A percentile compares a stretch with the other conserved stretches of the same genome.
Evolutionary conservation across 1,284 basidiomycete species (phyloP).

Genomic region (Afroboletus lepidellus): DNA sequence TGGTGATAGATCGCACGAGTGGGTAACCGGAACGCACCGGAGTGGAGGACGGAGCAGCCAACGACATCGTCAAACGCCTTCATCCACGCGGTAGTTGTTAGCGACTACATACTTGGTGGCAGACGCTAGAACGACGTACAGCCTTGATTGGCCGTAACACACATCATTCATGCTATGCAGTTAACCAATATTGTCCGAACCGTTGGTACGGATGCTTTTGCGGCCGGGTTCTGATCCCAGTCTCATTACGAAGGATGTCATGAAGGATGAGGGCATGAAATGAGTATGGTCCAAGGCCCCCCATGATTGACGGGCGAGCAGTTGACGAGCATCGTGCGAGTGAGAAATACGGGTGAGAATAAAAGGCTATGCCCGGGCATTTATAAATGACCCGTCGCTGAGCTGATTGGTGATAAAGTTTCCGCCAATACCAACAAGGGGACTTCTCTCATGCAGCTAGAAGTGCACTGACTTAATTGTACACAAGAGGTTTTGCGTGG

Average conservation of each 20-base stretch:
- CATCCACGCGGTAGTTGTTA: background rate
- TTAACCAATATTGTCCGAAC: background rate
- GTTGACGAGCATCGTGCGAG: conserved; percentile 8
- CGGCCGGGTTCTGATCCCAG: background rate
- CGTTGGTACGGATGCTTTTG: conserved; percentile 1
- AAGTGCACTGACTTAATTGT: background rate
- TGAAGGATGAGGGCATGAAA: background rate
- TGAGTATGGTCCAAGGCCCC: background rate
- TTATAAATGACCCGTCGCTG: conserved; percentile 17
- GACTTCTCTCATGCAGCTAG: background rate
- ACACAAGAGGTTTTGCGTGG: background rate
- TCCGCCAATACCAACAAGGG: conserved; percentile 1
- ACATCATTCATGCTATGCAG: conserved; percentile 10
- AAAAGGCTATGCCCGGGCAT: conserved; percentile 8
- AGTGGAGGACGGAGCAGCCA: background rate
- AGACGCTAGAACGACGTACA: conserved; percentile 3
- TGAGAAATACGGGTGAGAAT: background rate
- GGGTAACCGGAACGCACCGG: background rate
- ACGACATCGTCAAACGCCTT: background rate
- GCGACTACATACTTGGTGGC: background rate
- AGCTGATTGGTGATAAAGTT: conserved; percentile 16
- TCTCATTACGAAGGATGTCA: background rate
- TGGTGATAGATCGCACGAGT: conserved; percentile 14
- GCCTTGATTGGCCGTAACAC: conserved; percentile 7
- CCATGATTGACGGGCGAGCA: conserved; percentile 1